Conservation (phyloP, 2,329 filamentous ascomycete species). For the Aotearoamyces nothofagi region DNA sequence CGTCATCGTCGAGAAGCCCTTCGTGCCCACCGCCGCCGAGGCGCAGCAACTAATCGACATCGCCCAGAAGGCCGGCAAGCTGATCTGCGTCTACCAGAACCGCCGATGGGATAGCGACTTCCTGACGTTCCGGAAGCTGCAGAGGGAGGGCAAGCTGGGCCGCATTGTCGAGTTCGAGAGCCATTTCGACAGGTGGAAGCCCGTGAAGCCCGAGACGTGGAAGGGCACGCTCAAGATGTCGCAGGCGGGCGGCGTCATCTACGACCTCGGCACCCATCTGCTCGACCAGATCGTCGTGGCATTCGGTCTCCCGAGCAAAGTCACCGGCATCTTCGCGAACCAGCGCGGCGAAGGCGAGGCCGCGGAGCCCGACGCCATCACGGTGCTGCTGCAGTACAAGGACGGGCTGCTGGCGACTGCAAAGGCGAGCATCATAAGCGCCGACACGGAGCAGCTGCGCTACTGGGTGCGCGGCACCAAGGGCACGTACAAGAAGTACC, state of each 20-base stretch:
- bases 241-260: slow-evolving; percentile 52
- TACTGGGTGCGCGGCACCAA: slow-evolving; percentile 66
- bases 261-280: slow-evolving; percentile 63
- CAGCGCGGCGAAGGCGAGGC: slow-evolving; percentile 41
- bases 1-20: slow-evolving; percentile 72
- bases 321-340: slow-evolving; percentile 53
- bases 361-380: slow-evolving; percentile 39
- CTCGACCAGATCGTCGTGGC: slow-evolving; percentile 60
- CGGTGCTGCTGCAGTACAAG: slow-evolving; percentile 51
- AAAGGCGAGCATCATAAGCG: slow-evolving; percentile 53
- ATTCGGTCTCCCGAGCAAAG: slow-evolving; percentile 51
- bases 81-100: slow-evolving; percentile 30
- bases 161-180: slow-evolving; percentile 65
- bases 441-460: slow-evolving; percentile 52
- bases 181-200: slow-evolving; percentile 64
- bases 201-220: slow-evolving; percentile 45
- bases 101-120: slow-evolving; percentile 67
- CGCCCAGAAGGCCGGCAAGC: slow-evolving; percentile 21
- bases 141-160: slow-evolving; percentile 45
- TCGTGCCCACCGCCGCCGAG: slow-evolving; percentile 56
- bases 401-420: slow-evolving; percentile 48
- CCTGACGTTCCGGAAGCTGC: slow-evolving; percentile 48
- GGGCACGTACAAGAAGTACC: slow-evolving; percentile 59
- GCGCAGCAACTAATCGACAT: slow-evolving; percentile 41
- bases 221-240: slow-evolving; percentile 44